These are phyloP conservation scores for Aristolochia fimbriata DNA, from an alignment of 164 flowering plant genomes.

Conservation along the genomic window DNA sequence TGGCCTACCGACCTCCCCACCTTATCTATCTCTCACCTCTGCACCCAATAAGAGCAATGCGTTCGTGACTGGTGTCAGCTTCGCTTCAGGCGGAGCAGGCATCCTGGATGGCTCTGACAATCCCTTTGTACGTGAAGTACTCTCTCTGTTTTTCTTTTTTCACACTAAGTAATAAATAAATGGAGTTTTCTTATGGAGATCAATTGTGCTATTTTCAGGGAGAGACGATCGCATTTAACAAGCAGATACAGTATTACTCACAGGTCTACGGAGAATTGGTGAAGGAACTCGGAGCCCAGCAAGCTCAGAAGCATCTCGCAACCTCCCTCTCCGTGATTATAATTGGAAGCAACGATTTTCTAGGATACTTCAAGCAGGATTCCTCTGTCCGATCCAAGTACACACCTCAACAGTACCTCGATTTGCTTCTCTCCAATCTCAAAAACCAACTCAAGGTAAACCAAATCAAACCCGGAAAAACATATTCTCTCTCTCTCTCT, in stretches of 20 bases:
- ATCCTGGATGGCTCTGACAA: conserved; percentile 41
- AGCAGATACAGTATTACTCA: conserved; percentile 42
- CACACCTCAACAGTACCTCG: conserved; percentile 44
- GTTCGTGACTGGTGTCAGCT: conserved; percentile 48
- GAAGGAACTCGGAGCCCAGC: conserved; percentile 31
- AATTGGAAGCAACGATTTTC: conserved; percentile 72
- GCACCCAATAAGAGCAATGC: conserved; percentile 15
- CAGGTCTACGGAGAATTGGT: conserved; percentile 28
- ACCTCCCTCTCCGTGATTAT: conserved; percentile 47
- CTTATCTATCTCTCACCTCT: conserved; percentile 40
- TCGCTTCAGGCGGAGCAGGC: conserved; percentile 84
- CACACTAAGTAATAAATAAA: no score
- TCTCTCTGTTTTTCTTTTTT: no score
- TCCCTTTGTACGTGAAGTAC: conserved; percentile 24
- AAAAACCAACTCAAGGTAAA: conserved; percentile 24
- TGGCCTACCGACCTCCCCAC: conserved; percentile 46
- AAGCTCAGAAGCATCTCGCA: conserved; percentile 27
- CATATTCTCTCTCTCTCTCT: no score
- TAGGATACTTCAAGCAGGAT: conserved; percentile 26
- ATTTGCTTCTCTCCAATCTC: conserved; percentile 23
- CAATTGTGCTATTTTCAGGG: conserved; percentile 25
- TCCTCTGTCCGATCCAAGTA: conserved; percentile 15
- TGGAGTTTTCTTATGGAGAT: not conserved
- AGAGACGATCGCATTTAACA: conserved; percentile 30
- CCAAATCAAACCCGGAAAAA: no score